Evolutionary conservation across 2,329 filamentous ascomycete genomes (phyloP).

Genomic region (Penicillium sp.): DNA sequence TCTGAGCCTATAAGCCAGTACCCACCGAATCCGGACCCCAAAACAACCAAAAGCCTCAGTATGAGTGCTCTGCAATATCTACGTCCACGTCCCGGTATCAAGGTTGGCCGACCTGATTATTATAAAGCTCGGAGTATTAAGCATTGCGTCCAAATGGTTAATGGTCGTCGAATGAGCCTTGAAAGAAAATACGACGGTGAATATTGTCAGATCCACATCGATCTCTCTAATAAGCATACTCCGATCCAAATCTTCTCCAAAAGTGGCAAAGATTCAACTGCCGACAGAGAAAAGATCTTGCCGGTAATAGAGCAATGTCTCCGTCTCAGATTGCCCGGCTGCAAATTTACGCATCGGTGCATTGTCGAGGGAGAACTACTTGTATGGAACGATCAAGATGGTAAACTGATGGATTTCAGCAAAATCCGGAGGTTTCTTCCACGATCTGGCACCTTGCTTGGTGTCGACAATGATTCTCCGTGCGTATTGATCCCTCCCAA

Average conservation of each 20-base stretch:
- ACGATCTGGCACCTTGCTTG: slow-evolving; percentile 68
- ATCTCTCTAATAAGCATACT: slow-evolving; percentile 55
- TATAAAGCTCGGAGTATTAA: slow-evolving; percentile 69
- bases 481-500: slow-evolving; percentile 37
- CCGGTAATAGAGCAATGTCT: slow-evolving; percentile 64
- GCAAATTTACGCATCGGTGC: slow-evolving; percentile 62
- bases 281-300: slow-evolving; percentile 64
- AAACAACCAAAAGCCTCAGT: slow-evolving; percentile 30
- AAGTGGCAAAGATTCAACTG: slow-evolving; percentile 83
- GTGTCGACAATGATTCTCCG: slow-evolving; percentile 67
- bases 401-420: slow-evolving; percentile 71
- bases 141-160: slow-evolving; percentile 67
- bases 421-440: slow-evolving; percentile 78
- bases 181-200: slow-evolving; percentile 86
- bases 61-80: slow-evolving; percentile 44
- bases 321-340: slow-evolving; percentile 57
- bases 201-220: slow-evolving; percentile 84
- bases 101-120: slow-evolving; percentile 65
- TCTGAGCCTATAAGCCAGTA: slow-evolving; percentile 36
- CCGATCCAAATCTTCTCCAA: slow-evolving; percentile 85
- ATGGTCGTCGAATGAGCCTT: slow-evolving; percentile 63
- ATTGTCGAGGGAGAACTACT: slow-evolving; percentile 83
- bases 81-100: slow-evolving; percentile 59
- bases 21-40: slow-evolving; percentile 37
- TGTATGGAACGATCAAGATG: slow-evolving; percentile 68